Evolutionary conservation across 306 rosid genomes (phyloP).

Genomic region (Cicer cuneatum): DNA sequence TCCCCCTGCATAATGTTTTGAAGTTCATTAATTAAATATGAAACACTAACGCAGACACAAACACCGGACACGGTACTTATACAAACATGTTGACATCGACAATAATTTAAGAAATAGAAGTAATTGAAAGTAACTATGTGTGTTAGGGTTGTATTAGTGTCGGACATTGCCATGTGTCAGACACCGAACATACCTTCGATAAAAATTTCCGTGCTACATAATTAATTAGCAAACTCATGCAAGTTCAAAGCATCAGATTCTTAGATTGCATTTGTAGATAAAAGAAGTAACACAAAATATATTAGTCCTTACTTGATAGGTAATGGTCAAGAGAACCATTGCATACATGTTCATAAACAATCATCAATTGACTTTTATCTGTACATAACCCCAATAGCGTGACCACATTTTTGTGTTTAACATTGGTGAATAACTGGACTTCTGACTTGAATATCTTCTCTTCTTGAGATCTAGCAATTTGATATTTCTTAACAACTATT

Average conservation of each 20-base stretch:
- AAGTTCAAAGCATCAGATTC: constrained; percentile 22
- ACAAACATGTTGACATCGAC: no score
- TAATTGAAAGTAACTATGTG: no score
- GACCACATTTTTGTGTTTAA: constrained; percentile 74
- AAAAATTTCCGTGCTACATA: no score
- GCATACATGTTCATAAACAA: constrained; percentile 80
- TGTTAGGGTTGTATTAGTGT: no score
- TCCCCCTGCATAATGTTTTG: constrained; percentile 57
- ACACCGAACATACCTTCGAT: no score
- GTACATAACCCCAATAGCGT: constrained; percentile 74
- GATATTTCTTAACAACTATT: constrained; percentile 75
- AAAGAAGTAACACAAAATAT: background rate
- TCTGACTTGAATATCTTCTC: constrained; percentile 64
- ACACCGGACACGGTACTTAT: no score
- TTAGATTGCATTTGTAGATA: constrained; percentile 9
- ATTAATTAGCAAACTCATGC: constrained; percentile 15
- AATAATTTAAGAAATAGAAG: no score
- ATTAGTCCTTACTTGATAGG: constrained; percentile 65
- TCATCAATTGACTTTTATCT: constrained; percentile 55
- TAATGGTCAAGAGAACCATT: constrained; percentile 73
- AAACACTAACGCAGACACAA: no score
- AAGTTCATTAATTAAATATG: background rate
- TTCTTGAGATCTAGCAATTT: constrained; percentile 56
- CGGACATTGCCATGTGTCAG: no score
- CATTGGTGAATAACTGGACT: constrained; percentile 58